These are phyloP conservation scores for Sporothrix brunneoviolacea DNA, from an alignment of 2,329 filamentous ascomycete species.

Conservation along the genomic window DNA sequence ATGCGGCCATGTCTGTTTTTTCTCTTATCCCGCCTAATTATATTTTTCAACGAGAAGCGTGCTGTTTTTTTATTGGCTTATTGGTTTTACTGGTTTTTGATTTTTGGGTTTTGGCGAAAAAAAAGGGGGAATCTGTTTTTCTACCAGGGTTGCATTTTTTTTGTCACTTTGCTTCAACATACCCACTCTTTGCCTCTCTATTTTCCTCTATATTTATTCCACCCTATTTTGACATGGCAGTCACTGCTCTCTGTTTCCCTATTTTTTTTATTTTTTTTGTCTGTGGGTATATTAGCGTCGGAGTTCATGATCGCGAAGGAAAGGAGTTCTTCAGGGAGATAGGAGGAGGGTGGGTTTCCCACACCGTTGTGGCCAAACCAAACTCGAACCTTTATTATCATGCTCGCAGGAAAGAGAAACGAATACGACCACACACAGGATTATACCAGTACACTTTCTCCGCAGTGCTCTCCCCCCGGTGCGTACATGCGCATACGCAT, in stretches of 20 bases:
- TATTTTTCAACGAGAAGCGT: slow-evolving; percentile 1
- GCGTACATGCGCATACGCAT: too few relatives aligned
- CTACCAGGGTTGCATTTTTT: background rate
- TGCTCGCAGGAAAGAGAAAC: too few relatives aligned
- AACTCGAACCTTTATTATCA: too few relatives aligned
- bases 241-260: background rate
- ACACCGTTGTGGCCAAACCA: too few relatives aligned
- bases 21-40: background rate
- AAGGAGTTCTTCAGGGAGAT: slow-evolving; percentile 5
- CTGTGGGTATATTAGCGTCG: slow-evolving; percentile 20
- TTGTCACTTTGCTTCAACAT: background rate
- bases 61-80: background rate
- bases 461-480: too few relatives aligned
- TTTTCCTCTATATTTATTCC: background rate
- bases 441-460: too few relatives aligned
- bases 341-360: background rate
- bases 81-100: background rate
- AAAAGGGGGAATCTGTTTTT: background rate
- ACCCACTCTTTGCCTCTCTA: slow-evolving; percentile 1
- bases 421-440: too few relatives aligned
- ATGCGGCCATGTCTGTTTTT: background rate
- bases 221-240: background rate
- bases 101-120: background rate
- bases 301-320: slow-evolving; percentile 19
- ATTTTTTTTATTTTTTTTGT: background rate